Conservation (phyloP, 768 basidiomycete species). For the Chalciporus piperatus region DNA sequence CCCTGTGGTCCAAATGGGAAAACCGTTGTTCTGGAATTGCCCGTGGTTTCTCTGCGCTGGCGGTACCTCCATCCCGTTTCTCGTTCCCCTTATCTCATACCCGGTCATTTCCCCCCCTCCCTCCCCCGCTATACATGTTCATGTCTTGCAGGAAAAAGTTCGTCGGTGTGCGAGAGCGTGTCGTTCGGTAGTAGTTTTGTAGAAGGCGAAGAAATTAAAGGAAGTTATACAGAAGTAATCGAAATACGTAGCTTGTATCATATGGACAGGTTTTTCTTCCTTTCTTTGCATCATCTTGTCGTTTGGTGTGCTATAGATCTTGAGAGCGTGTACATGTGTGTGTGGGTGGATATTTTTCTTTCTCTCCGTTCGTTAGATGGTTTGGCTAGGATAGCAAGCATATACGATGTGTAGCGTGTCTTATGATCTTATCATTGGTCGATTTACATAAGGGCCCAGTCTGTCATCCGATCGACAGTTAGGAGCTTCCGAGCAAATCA, state of each 20-base stretch:
- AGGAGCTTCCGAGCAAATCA: neutral
- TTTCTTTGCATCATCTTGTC: neutral
- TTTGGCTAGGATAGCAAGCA: too few species aligned
- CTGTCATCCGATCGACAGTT: neutral
- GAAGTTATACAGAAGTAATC: slow-evolving; percentile 33
- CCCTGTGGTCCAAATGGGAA: slow-evolving; percentile 15
- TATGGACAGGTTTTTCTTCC: slow-evolving; percentile 15
- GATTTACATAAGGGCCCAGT: too few species aligned
- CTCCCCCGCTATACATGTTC: slow-evolving; percentile 16
- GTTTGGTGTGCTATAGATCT: neutral
- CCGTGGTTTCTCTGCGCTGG: slow-evolving; percentile 13
- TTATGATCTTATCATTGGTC: too few species aligned
- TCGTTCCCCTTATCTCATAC: slow-evolving; percentile 1
- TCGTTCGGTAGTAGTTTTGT: slow-evolving; percentile 29
- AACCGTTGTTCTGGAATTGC: slow-evolving; percentile 18
- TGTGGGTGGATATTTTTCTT: too few species aligned
- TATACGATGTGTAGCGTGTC: too few species aligned
- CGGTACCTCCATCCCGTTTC: slow-evolving; percentile 1
- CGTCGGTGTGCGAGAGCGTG: slow-evolving; percentile 1
- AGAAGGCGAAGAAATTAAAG: slow-evolving; percentile 22
- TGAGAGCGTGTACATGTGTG: neutral
- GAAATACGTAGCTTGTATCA: slow-evolving; percentile 33
- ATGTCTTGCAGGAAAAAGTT: slow-evolving; percentile 20
- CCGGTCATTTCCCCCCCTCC: neutral
- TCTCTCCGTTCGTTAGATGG: too few species aligned